These are phyloP conservation scores for Trichoderma koningii DNA, from an alignment of 2,329 filamentous ascomycete species.

Conservation along the genomic window DNA sequence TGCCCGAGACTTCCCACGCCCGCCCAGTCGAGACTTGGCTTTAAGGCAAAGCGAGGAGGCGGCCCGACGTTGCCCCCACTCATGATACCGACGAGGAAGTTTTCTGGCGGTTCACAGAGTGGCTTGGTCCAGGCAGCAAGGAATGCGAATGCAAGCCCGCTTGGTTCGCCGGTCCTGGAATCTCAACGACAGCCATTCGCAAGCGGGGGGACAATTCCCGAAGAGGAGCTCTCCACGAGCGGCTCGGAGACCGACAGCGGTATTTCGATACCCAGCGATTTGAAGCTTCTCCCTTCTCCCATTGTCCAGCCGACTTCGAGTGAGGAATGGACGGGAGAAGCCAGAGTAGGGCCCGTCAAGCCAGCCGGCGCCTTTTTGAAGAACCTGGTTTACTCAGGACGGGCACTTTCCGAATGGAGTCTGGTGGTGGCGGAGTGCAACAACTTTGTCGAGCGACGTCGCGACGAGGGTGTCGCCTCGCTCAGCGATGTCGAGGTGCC, in stretches of 20 bases:
- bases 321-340: conserved; percentile 10
- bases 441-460: conserved; percentile 75
- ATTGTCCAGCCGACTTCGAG: not conserved
- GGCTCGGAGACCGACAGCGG: conserved; percentile 4
- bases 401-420: conserved; percentile 77
- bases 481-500: conserved; percentile 67
- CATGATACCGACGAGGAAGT: conserved; percentile 48
- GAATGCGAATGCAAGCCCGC: conserved; percentile 55
- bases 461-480: conserved; percentile 68
- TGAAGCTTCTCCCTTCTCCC: conserved; percentile 4
- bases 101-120: conserved; percentile 50
- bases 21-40: conserved; percentile 64
- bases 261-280: conserved; percentile 7
- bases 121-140: conserved; percentile 54
- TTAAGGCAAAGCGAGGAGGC: conserved; percentile 43
- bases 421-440: conserved; percentile 76
- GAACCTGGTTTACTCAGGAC: conserved; percentile 64
- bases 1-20: conserved; percentile 70
- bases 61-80: conserved; percentile 43
- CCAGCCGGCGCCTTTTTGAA: conserved; percentile 50
- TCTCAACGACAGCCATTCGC: conserved; percentile 31
- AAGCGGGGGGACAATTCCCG: conserved; percentile 2
- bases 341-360: conserved; percentile 41
- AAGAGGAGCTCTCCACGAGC: not conserved
- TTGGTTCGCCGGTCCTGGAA: conserved; percentile 40